Base-by-base conservation (phyloP, 495 filamentous ascomycete species). In the Aspergillus wentii region DNA sequence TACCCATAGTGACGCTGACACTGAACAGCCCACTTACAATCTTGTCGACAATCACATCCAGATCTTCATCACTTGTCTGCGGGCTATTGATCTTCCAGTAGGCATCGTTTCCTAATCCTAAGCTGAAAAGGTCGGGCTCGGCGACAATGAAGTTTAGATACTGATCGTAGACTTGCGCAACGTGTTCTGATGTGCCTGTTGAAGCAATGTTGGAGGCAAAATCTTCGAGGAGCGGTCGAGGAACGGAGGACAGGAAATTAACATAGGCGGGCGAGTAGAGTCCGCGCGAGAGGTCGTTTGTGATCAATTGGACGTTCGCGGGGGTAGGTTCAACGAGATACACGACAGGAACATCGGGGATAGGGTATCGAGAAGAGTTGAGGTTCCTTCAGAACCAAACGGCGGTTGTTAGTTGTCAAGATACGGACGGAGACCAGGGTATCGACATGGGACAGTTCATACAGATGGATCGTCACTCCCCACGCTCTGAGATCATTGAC, bases 381-480 rank as follows among this genome's bases (percentile, higher is more conserved):
- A 99, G 79, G 57, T 90, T 87, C 58, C 85, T 88, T 25, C 42
- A 17, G 17, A 21, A 29, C 26, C 26, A 5, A n/a, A n/a, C n/a
- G n/a, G n/a, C n/a, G n/a, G n/a, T n/a, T n/a, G n/a, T n/a, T n/a
- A n/a, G n/a, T n/a, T n/a, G n/a, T n/a, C n/a, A n/a, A n/a, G n/a
- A n/a, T n/a, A n/a, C n/a, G n/a, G n/a, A n/a, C n/a, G n/a, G n/a
- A n/a, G n/a, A n/a, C n/a, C n/a, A n/a, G n/a, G n/a, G n/a, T n/a
- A n/a, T n/a, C n/a, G n/a, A n/a, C n/a, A n/a, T n/a, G n/a, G n/a
- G n/a, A 29, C 15, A 25, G 14, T 20, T 57, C 69, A 15, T 64
- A 90, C 83, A 97, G 81, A 64, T 99, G 92, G 68, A 97, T 95
- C 10, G 94, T 99, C 32, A 99, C 85, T 8, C 94, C 94, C 80